Evolutionary conservation across 2,329 filamentous ascomycete species (phyloP).

Genomic region (Fusarium kyushuense): DNA sequence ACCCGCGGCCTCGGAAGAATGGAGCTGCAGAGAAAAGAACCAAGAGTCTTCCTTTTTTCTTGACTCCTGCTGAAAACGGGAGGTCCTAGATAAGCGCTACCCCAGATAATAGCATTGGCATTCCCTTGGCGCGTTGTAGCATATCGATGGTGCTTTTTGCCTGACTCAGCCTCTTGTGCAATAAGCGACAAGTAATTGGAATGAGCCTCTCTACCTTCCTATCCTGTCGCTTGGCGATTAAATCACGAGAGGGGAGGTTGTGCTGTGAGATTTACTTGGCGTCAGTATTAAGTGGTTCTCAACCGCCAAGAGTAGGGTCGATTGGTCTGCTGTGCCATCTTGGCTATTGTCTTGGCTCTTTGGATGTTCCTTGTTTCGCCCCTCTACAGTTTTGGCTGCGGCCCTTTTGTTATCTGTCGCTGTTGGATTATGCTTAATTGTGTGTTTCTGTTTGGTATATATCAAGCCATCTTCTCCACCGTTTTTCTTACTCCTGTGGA

Average conservation of each 20-base stretch:
- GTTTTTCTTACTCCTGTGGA: not conserved
- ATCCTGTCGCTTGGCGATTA: conserved; percentile 33
- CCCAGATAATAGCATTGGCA: conserved; percentile 4
- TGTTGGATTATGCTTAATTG: not conserved
- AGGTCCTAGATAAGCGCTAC: conserved; percentile 8
- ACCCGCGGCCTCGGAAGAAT: not conserved
- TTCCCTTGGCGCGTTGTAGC: not conserved
- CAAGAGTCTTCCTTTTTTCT: not conserved
- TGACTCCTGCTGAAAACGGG: not conserved
- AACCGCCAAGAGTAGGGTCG: conserved; percentile 20
- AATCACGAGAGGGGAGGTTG: conserved; percentile 28
- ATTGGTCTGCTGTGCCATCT: conserved; percentile 21
- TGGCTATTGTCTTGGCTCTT: conserved; percentile 17
- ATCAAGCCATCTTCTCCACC: conserved; percentile 17
- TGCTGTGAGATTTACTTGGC: conserved; percentile 20
- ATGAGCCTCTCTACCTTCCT: conserved; percentile 17
- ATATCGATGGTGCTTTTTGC: not conserved
- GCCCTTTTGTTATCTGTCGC: not conserved
- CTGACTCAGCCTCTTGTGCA: not conserved
- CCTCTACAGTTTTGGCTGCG: not conserved
- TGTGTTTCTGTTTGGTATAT: conserved; percentile 3
- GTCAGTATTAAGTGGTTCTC: conserved; percentile 27
- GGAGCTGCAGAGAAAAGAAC: not conserved
- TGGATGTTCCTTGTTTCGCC: not conserved
- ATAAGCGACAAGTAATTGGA: not conserved